phyloP scores from a whole-genome alignment of 2,329 filamentous ascomycete genomes.

The Zalaria obscura region DNA sequence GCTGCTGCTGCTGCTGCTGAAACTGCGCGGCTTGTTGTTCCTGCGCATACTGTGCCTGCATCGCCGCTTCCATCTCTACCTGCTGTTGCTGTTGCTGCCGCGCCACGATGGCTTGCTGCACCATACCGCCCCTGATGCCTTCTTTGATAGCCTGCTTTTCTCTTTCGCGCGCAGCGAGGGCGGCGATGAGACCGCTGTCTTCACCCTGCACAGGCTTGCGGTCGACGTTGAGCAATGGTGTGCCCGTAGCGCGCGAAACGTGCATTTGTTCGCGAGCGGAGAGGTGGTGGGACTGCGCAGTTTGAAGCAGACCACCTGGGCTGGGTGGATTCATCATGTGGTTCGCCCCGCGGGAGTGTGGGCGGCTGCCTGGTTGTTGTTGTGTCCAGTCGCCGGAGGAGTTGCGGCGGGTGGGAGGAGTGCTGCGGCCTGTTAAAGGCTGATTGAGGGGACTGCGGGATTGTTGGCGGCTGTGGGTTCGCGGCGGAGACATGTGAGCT shows the following conservation, averaged over 20 bases:
- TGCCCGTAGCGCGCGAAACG: slow-evolving; percentile 67
- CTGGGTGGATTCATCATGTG: slow-evolving; percentile 28
- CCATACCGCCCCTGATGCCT: slow-evolving; percentile 47
- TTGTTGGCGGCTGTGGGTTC: slow-evolving; percentile 5
- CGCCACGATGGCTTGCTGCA: slow-evolving; percentile 51
- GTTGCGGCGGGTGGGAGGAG: slow-evolving; percentile 16
- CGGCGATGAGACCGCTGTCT: slow-evolving; percentile 51
- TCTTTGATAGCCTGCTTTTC: slow-evolving; percentile 61
- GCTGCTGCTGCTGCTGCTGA: slow-evolving; percentile 13
- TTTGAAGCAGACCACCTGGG: slow-evolving; percentile 12
- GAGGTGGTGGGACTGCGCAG: slow-evolving; percentile 45
- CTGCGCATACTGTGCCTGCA: slow-evolving; percentile 20
- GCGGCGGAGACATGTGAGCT: slow-evolving; percentile 5
- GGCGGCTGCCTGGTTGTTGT: slow-evolving; percentile 17
- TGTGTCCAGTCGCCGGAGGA: slow-evolving; percentile 14
- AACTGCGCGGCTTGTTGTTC: slow-evolving; percentile 16
- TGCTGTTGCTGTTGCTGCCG: slow-evolving; percentile 36
- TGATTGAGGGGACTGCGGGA: slow-evolving; percentile 14
- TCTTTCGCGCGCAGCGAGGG: slow-evolving; percentile 66
- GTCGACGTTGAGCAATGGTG: slow-evolving; percentile 54
- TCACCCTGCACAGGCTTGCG: slow-evolving; percentile 16
- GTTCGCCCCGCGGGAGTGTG: slow-evolving; percentile 46
- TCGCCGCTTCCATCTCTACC: slow-evolving; percentile 23
- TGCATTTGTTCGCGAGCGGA: slow-evolving; percentile 82
- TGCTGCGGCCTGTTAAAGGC: slow-evolving; percentile 9